These are phyloP conservation scores for Bryum argenteum DNA, from an alignment of 225 moss, liverwort and hornwort species.

Conservation along the genomic window DNA sequence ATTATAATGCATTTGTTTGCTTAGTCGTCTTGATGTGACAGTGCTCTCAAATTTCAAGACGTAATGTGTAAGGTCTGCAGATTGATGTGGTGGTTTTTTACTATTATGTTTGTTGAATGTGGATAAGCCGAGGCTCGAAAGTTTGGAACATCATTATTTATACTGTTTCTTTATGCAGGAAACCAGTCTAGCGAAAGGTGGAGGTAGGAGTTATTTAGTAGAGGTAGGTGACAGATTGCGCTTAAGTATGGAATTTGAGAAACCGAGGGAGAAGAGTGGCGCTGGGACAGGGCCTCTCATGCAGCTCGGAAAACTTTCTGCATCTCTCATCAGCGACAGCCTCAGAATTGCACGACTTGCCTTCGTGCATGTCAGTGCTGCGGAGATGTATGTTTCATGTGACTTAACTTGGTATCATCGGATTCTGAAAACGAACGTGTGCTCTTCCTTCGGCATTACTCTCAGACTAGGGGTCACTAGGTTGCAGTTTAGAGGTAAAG, in stretches of 20 bases:
- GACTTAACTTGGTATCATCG: background rate
- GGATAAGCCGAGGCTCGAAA: conserved; percentile 9
- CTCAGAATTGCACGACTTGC: conserved; percentile 55
- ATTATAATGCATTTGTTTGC: too few species aligned
- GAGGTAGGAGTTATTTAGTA: background rate
- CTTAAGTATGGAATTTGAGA: conserved; percentile 46
- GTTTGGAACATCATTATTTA: background rate
- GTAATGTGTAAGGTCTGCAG: background rate
- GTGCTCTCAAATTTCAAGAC: conserved; percentile 1
- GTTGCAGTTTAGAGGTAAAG: background rate
- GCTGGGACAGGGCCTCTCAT: conserved; percentile 36
- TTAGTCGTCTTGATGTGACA: background rate
- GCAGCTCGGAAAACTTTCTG: conserved; percentile 50
- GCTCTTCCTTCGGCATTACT: conserved; percentile 2
- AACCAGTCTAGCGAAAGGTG: conserved; percentile 12
- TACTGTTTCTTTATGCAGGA: background rate
- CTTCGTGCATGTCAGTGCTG: conserved; percentile 53
- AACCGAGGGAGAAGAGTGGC: conserved; percentile 45
- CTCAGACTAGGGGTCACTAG: background rate
- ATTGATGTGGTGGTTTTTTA: conserved; percentile 4
- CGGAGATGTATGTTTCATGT: conserved; percentile 42
- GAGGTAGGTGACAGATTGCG: conserved; percentile 15
- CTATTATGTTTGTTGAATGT: conserved; percentile 5
- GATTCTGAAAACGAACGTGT: conserved; percentile 9
- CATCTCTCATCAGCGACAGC: conserved; percentile 47